Conservation (phyloP, 2,329 filamentous ascomycete genomes). For the Cladosporium sphaerospermum region DNA sequence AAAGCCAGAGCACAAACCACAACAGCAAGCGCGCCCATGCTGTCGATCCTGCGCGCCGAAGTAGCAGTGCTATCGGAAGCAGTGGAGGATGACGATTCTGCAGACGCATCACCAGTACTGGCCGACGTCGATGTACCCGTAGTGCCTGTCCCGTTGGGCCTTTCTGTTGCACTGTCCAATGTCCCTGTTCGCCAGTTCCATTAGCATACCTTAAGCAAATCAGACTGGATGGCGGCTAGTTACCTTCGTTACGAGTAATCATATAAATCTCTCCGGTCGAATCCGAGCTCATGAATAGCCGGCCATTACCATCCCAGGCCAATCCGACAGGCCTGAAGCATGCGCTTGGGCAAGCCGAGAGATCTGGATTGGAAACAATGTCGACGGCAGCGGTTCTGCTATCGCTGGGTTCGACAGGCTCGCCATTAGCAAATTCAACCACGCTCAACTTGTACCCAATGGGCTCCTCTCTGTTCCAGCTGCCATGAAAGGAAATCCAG, state of each 20-base stretch:
- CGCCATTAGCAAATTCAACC: conserved; percentile 42
- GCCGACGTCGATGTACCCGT: background rate
- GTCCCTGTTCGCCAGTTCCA: background rate
- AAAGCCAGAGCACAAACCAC: conserved; percentile 14
- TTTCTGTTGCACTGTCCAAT: background rate
- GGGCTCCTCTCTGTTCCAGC: conserved; percentile 50
- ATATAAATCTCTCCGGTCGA: conserved; percentile 61
- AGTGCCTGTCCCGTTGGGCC: background rate
- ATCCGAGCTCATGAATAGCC: conserved; percentile 59
- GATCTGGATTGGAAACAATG: conserved; percentile 52
- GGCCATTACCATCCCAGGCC: conserved; percentile 43
- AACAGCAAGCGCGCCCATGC: conserved; percentile 14
- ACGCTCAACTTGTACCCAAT: conserved; percentile 47
- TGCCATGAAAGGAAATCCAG: conserved; percentile 66
- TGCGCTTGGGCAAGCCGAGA: conserved; percentile 46
- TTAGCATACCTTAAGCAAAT: background rate
- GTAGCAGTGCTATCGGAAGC: conserved; percentile 1
- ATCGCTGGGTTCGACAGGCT: conserved; percentile 37
- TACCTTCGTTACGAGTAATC: conserved; percentile 17
- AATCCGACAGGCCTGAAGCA: conserved; percentile 62
- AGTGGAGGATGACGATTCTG: background rate
- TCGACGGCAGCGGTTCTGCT: conserved; percentile 45
- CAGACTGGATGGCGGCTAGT: background rate
- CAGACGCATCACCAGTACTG: background rate
- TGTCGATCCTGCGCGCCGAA: background rate